Conservation (phyloP, 805 yeast species). For the Candida peoriensis region DNA sequence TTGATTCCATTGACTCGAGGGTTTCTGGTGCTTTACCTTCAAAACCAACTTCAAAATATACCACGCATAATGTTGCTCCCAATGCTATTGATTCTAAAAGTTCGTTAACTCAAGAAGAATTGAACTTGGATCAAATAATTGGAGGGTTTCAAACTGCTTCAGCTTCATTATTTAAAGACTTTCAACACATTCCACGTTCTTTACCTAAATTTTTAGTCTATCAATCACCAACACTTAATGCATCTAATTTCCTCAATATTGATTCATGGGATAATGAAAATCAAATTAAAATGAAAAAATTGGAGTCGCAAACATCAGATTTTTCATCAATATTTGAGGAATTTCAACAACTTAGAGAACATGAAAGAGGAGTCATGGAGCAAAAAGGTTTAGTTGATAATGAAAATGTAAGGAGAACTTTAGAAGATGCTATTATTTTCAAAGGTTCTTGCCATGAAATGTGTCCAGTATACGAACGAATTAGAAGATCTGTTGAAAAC, state of each 20-base stretch:
- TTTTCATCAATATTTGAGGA: constrained; percentile 70
- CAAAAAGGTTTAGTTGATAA: constrained; percentile 77
- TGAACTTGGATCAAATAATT: constrained; percentile 11
- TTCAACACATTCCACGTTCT: constrained; percentile 19
- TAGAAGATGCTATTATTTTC: constrained; percentile 85
- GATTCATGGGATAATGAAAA: constrained; percentile 74
- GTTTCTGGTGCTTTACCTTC: background rate
- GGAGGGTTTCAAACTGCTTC: constrained; percentile 21
- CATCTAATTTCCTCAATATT: constrained; percentile 21
- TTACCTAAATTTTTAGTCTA: constrained; percentile 32
- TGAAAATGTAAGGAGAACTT: constrained; percentile 72
- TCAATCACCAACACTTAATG: constrained; percentile 31
- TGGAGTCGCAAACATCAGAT: constrained; percentile 52
- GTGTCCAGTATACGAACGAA: constrained; percentile 94
- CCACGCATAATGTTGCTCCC: background rate
- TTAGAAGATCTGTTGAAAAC: constrained; percentile 80
- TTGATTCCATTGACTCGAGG: background rate
- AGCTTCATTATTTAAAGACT: constrained; percentile 1
- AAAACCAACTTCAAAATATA: background rate
- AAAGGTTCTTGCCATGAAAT: constrained; percentile 86
- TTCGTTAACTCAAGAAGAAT: constrained; percentile 6
- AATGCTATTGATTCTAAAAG: background rate
- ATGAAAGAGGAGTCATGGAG: constrained; percentile 78
- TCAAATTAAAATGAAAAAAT: constrained; percentile 51
- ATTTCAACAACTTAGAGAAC: constrained; percentile 66